Percentiles rank a stretch among this genome's conserved stretches.
phyloP scores from a whole-genome alignment of 305 asterid genomes.

The Fraxinus latifolia region DNA sequence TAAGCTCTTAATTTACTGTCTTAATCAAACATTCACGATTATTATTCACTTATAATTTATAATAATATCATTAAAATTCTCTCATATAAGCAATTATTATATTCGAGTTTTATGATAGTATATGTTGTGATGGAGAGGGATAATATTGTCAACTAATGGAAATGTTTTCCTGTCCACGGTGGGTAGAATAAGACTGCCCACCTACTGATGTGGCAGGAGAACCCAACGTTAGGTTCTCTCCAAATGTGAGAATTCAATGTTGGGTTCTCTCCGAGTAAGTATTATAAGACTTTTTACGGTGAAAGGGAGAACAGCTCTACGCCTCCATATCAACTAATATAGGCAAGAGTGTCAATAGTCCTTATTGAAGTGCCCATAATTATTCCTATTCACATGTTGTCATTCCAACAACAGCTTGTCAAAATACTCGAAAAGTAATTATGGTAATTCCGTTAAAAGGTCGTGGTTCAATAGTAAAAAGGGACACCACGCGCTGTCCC shows the following conservation, averaged over 20 bases:
- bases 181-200: too few relatives aligned
- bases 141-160: neutral
- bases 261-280: too few relatives aligned
- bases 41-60: neutral
- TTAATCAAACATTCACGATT: neutral
- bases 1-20: neutral
- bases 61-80: neutral
- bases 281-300: too few relatives aligned
- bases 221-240: too few relatives aligned
- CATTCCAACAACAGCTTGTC: constrained; percentile 1
- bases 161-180: too few relatives aligned
- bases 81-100: neutral
- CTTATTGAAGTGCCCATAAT: constrained; percentile 11
- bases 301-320: too few relatives aligned
- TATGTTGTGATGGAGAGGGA: neutral
- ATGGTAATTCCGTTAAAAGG: constrained; percentile 41
- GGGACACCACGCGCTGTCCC: constrained; percentile 64
- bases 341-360: constrained; percentile 15
- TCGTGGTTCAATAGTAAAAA: constrained; percentile 31
- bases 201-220: too few relatives aligned
- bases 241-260: too few relatives aligned
- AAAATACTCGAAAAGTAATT: constrained; percentile 27
- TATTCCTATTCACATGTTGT: neutral
- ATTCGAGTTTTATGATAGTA: neutral
- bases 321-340: neutral